Evolutionary conservation across 2,329 filamentous ascomycete genomes (phyloP), one percentile per base, ranked within the genome.

Genomic region (Chaetomium olivaceum): DNA sequence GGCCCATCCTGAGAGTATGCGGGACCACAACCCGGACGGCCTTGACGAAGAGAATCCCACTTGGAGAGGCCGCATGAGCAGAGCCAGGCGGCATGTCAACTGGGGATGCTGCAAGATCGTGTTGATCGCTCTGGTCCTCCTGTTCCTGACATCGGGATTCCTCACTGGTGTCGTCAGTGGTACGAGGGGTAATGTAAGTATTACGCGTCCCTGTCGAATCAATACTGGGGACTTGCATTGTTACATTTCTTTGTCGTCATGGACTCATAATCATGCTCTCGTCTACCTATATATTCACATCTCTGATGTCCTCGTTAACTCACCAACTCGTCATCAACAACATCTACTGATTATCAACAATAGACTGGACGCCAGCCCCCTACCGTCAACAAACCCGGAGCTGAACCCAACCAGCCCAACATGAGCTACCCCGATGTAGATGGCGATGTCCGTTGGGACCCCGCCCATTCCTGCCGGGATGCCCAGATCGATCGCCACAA

Each of bases 1-100:
- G 62, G 72, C 74, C 33, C 71, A 75, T 52, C 82, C 81, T 7
- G 76, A 85, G 77, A 83, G 80, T 66, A 83, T 84, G 78, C 77
- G 79, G 9, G 69, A 73, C 23, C 72, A 71, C 5, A 69, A 70
- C 54, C 11, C 46, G 11, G 73, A 71, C 60, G 75, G 75, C n/a
- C 43, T 71, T 29, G 76, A 70, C 51, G 68, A 73, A 4, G 65
- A 19, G 3, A 29, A 55, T 11, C 68, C 69, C 0, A 58, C 54
- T 0, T 74, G 74, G 76, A 72, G 69, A 59, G 69, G 71, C 19
- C 69, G 73, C 29, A 57, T 73, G 48, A 73, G 71, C 65, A 74
- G 72, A 51, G 46, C 27, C 69, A 72, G 50, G 57, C 76, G 61
- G 71, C 73, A 33, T 66, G 54, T 61, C 58, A 69, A 69, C 36